Evolutionary conservation across 148 eudicot species (phyloP).

Genomic region (Rhododendron kiyosumense): DNA sequence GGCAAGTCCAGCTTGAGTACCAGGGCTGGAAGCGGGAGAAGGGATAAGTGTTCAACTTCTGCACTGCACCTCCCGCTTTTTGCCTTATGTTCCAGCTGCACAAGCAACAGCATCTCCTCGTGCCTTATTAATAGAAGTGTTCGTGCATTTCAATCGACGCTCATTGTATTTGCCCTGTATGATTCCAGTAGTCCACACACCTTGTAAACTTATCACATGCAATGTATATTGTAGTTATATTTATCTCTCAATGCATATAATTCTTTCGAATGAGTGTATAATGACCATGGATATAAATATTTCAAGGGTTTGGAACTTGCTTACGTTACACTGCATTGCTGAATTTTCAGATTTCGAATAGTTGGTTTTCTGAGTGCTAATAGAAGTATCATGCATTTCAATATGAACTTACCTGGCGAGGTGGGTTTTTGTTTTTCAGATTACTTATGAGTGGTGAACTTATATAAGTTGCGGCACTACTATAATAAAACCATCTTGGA

Average conservation of each 20-base stretch:
- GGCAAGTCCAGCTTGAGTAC: too few relatives aligned
- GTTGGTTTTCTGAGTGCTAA: background rate
- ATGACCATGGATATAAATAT: background rate
- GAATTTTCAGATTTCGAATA: background rate
- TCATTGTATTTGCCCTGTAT: background rate
- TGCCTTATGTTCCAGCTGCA: too few relatives aligned
- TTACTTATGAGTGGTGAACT: background rate
- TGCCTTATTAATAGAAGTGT: background rate
- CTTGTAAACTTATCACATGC: background rate
- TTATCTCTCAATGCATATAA: background rate
- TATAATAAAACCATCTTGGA: background rate
- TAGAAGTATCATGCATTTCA: background rate
- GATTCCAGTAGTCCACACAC: background rate
- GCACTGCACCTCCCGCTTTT: too few relatives aligned
- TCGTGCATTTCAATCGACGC: background rate
- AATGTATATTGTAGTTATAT: background rate
- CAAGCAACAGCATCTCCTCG: too few relatives aligned
- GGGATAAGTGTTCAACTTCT: too few relatives aligned
- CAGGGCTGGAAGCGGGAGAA: too few relatives aligned
- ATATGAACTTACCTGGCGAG: background rate
- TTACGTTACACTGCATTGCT: background rate
- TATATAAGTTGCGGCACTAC: background rate
- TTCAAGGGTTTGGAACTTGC: background rate
- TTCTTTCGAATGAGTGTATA: background rate
- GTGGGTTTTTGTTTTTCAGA: background rate